These are phyloP conservation scores for Saitozyma sp. DNA, from an alignment of 768 basidiomycete species.

Conservation along the genomic window DNA sequence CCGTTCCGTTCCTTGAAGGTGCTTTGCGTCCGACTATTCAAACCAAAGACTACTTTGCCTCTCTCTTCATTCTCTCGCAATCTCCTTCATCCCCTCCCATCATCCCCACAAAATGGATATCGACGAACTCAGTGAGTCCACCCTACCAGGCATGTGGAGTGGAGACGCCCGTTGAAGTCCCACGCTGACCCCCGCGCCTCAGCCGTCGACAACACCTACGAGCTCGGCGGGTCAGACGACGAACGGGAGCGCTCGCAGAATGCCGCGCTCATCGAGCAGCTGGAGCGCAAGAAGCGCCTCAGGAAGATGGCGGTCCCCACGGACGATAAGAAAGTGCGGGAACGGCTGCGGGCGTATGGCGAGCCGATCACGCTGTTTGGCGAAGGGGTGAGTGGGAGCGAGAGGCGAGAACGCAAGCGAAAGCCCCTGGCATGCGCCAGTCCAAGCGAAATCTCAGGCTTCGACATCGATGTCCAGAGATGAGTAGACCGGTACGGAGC, in stretches of 20 bases:
- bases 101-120: conserved; percentile 36
- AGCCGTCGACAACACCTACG: conserved; percentile 44
- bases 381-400: conserved; percentile 72
- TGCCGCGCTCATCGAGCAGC: conserved; percentile 84
- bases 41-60: too few relatives aligned
- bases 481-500: conserved; percentile 2
- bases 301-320: conserved; percentile 93
- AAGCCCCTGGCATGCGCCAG: not conserved
- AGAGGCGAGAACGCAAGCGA: not conserved
- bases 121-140: conserved; percentile 38
- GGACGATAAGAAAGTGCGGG: conserved; percentile 89
- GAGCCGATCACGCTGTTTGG: conserved; percentile 98
- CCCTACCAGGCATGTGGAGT: not conserved
- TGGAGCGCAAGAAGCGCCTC: conserved; percentile 97
- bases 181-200: not conserved
- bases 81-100: not conserved
- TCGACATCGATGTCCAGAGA: too few relatives aligned
- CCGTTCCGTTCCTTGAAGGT: too few relatives aligned
- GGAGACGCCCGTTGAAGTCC: not conserved
- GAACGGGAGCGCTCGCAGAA: conserved; percentile 57
- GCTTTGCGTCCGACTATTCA: too few relatives aligned
- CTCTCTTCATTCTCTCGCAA: not conserved
- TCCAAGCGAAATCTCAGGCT: not conserved
- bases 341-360: conserved; percentile 83
- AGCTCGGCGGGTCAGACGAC: conserved; percentile 46